A percentile compares a stretch with the other conserved stretches of the same genome.
These are phyloP conservation scores for Cutaneotrichosporon spelunceum DNA, from an alignment of 1,284 basidiomycete genomes.

Conservation along the genomic window DNA sequence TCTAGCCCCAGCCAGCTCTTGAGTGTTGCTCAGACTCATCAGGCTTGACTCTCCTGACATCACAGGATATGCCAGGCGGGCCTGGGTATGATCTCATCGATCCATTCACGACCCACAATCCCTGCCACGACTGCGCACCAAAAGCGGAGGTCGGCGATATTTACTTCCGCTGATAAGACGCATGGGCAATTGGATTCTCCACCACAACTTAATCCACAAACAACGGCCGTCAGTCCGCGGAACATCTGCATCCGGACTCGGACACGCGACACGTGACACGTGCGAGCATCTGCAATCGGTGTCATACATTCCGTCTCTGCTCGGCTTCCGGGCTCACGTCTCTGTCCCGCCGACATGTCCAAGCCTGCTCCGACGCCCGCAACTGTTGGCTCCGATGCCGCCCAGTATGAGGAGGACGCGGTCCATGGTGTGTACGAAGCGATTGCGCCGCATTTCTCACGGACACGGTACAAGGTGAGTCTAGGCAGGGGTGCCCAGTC, in stretches of 20 bases:
- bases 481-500: not conserved
- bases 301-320: not conserved
- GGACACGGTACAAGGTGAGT: constrained; percentile 84
- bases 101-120: not conserved
- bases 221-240: not conserved
- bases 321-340: too few relatives aligned
- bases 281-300: not conserved
- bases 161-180: not conserved
- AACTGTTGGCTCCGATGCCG: constrained; percentile 24
- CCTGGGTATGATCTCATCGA: too few relatives aligned
- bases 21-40: too few relatives aligned
- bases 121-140: too few relatives aligned
- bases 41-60: too few relatives aligned
- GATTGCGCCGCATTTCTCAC: constrained; percentile 88
- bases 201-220: not conserved
- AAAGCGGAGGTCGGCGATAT: not conserved
- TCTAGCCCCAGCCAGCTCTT: too few relatives aligned
- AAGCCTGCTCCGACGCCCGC: constrained; percentile 34
- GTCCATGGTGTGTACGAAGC: constrained; percentile 85
- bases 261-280: not conserved
- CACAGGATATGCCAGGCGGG: too few relatives aligned
- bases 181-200: constrained; percentile 6
- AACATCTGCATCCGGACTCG: not conserved
- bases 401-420: constrained; percentile 33
- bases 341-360: too few relatives aligned